These are phyloP conservation scores for Candida tibetensis DNA, from an alignment of 805 yeast genomes.

Conservation along the genomic window DNA sequence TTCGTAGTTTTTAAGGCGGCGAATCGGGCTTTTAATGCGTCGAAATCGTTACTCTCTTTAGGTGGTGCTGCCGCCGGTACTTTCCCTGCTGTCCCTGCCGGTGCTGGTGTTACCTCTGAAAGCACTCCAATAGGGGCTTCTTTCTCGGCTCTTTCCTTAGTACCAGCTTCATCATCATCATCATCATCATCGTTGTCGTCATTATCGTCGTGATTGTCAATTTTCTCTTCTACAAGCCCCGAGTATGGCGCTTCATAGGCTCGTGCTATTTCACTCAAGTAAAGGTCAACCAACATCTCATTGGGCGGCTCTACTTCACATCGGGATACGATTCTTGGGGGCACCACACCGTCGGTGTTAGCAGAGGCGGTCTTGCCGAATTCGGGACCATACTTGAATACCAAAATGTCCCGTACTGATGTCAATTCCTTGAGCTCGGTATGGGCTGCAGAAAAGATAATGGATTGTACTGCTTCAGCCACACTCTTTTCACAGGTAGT, in stretches of 20 bases:
- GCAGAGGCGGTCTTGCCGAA: slow-evolving; percentile 56
- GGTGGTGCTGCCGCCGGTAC: slow-evolving; percentile 11
- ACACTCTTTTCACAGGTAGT: slow-evolving; percentile 56
- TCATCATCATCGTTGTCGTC: slow-evolving; percentile 31
- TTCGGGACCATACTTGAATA: slow-evolving; percentile 65
- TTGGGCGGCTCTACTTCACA: slow-evolving; percentile 69
- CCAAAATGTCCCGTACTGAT: slow-evolving; percentile 58
- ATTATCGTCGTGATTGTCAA: slow-evolving; percentile 10
- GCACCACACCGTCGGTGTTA: slow-evolving; percentile 50
- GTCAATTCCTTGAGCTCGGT: slow-evolving; percentile 74
- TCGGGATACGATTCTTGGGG: slow-evolving; percentile 62
- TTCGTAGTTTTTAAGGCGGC: slow-evolving; percentile 56
- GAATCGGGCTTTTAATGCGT: slow-evolving; percentile 65
- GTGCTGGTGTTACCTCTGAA: slow-evolving; percentile 9
- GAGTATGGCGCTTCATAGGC: slow-evolving; percentile 77
- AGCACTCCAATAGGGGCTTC: slow-evolving; percentile 17
- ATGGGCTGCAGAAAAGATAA: slow-evolving; percentile 66
- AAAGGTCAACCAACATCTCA: slow-evolving; percentile 60
- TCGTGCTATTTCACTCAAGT: slow-evolving; percentile 74
- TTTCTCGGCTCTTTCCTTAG: slow-evolving; percentile 16
- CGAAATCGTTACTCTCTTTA: slow-evolving; percentile 47
- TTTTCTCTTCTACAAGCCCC: slow-evolving; percentile 37
- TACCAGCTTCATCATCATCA: slow-evolving; percentile 16
- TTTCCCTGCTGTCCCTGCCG: no score
- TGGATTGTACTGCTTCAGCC: slow-evolving; percentile 68